Conservation (phyloP, 1,284 basidiomycete genomes). For the Flammula alnicola region DNA sequence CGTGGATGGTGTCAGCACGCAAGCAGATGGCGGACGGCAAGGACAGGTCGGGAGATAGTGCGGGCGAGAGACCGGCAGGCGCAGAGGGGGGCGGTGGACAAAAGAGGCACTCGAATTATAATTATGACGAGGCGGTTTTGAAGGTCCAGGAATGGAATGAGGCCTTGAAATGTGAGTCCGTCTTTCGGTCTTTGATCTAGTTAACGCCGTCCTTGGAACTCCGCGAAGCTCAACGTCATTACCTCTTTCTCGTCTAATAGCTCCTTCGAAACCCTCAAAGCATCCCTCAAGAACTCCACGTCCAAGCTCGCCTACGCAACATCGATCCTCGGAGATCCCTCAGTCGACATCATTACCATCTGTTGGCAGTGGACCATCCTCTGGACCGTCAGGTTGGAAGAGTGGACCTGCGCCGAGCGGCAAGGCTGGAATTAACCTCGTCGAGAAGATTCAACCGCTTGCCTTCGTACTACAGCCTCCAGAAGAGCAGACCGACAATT, state of each 20-base stretch:
- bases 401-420: slow-evolving; percentile 33
- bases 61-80: slow-evolving; percentile 38
- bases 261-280: slow-evolving; percentile 66
- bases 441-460: slow-evolving; percentile 63
- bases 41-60: slow-evolving; percentile 29
- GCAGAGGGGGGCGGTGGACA: slow-evolving; percentile 38
- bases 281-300: slow-evolving; percentile 51
- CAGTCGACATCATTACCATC: slow-evolving; percentile 28
- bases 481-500: slow-evolving; percentile 90
- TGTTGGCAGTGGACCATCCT: slow-evolving; percentile 28
- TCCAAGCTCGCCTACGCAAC: slow-evolving; percentile 35
- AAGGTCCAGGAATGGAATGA: slow-evolving; percentile 99
- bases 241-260: slow-evolving; percentile 34
- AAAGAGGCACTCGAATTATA: slow-evolving; percentile 74
- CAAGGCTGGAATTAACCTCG: slow-evolving; percentile 45
- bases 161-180: slow-evolving; percentile 81
- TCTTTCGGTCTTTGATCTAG: slow-evolving; percentile 32
- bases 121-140: slow-evolving; percentile 92
- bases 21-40: slow-evolving; percentile 67
- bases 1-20: slow-evolving; percentile 92
- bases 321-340: slow-evolving; percentile 27
- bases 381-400: slow-evolving; percentile 38
- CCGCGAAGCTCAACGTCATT: slow-evolving; percentile 2
- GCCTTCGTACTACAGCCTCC: slow-evolving; percentile 65
- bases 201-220: too few species aligned